A percentile compares a stretch with the other conserved stretches of the same genome.
These are phyloP conservation scores for Henningerozyma blattae DNA, from an alignment of 805 yeast species.

Conservation along the genomic window DNA sequence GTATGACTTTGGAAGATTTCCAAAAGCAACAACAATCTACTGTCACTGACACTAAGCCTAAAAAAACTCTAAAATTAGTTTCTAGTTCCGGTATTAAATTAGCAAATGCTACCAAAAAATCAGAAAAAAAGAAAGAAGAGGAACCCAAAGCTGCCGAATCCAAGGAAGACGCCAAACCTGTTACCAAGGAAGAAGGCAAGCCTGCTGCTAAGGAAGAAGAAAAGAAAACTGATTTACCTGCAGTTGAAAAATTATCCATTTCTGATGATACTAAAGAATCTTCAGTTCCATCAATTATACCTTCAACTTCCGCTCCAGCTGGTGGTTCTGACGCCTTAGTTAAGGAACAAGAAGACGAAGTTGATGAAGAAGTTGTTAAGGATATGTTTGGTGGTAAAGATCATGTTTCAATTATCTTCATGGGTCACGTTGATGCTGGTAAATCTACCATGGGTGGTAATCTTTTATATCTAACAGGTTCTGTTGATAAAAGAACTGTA, in stretches of 20 bases:
- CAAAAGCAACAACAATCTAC: conserved; percentile 29
- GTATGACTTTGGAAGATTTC: conserved; percentile 75
- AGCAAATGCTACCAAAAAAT: conserved; percentile 37
- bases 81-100: conserved; percentile 54
- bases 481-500: conserved; percentile 96
- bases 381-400: conserved; percentile 97
- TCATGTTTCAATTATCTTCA: conserved; percentile 90
- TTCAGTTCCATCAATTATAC: conserved; percentile 8
- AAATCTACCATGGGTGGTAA: conserved; percentile 99
- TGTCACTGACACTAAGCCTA: conserved; percentile 39
- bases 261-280: conserved; percentile 22
- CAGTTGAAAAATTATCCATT: conserved; percentile 20
- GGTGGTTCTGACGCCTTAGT: conserved; percentile 37
- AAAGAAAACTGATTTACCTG: conserved; percentile 16
- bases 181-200: conserved; percentile 8
- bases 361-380: conserved; percentile 77
- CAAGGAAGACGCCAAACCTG: conserved; percentile 10
- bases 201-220: conserved; percentile 9
- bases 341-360: conserved; percentile 65
- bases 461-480: conserved; percentile 81
- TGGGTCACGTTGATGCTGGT: conserved; percentile 99
- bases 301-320: conserved; percentile 29
- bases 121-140: conserved; percentile 19
- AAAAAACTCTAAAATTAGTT: conserved; percentile 56
- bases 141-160: conserved; percentile 14